phyloP scores from a whole-genome alignment of 1,284 basidiomycete species.

The Naganishia cerealis region DNA sequence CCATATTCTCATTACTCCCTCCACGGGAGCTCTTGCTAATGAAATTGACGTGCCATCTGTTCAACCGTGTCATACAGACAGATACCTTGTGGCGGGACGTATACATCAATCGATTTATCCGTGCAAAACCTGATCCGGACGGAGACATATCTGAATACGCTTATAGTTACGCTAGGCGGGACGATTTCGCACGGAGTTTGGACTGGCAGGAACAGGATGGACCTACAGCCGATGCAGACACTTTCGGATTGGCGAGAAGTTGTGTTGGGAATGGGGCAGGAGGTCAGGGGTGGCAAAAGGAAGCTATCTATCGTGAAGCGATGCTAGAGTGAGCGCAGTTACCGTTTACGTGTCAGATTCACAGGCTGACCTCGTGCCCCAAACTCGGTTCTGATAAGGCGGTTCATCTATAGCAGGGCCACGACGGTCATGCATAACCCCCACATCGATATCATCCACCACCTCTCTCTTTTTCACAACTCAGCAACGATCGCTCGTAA shows the following conservation, averaged over 20 bases:
- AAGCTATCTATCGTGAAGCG: slow-evolving; percentile 43
- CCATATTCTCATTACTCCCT: slow-evolving; percentile 44
- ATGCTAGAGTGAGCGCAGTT: slow-evolving; percentile 48
- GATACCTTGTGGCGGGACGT: slow-evolving; percentile 49
- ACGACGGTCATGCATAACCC: slow-evolving; percentile 44
- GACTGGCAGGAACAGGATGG: slow-evolving; percentile 12
- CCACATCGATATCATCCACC: slow-evolving; percentile 44
- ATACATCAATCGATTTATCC: slow-evolving; percentile 48
- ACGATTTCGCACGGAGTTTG: background rate
- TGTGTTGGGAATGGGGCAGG: slow-evolving; percentile 26
- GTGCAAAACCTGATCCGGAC: slow-evolving; percentile 1
- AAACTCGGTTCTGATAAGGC: slow-evolving; percentile 36
- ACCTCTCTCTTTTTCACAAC: slow-evolving; percentile 50
- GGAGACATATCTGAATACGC: background rate
- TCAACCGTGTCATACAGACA: slow-evolving; percentile 41
- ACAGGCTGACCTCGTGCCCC: background rate
- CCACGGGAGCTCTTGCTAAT: slow-evolving; percentile 44
- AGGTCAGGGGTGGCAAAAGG: slow-evolving; percentile 44
- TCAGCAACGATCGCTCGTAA: slow-evolving; percentile 31
- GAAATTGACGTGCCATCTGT: slow-evolving; percentile 41
- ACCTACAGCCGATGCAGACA: slow-evolving; percentile 6
- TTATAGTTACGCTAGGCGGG: background rate
- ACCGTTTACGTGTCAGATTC: background rate
- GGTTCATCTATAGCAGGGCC: slow-evolving; percentile 46
- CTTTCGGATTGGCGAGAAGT: slow-evolving; percentile 23